A percentile compares a stretch with the other conserved stretches of the same genome.
Conservation (phyloP, 768 basidiomycete species). For the Macrolepiota fuliginosa region DNA sequence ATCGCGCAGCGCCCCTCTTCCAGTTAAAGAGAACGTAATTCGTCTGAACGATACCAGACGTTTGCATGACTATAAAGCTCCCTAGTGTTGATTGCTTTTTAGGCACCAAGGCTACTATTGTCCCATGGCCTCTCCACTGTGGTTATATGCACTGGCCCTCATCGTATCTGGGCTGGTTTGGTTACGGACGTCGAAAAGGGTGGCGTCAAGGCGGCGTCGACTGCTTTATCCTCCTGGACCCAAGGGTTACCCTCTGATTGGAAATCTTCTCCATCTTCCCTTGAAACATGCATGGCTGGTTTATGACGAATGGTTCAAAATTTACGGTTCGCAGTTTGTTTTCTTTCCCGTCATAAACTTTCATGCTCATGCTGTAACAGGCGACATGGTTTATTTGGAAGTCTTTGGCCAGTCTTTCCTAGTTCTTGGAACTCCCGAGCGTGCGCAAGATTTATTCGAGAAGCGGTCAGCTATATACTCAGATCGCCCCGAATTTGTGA, state of each 20-base stretch:
- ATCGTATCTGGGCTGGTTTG: not conserved
- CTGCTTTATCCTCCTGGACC: not conserved
- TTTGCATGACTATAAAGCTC: not conserved
- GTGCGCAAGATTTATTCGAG: too few relatives aligned
- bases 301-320: not conserved
- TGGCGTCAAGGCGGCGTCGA: not conserved
- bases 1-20: not conserved
- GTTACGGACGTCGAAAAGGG: not conserved
- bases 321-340: not conserved
- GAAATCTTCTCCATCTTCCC: not conserved
- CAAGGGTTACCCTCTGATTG: not conserved
- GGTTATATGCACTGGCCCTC: not conserved
- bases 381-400: slow-evolving; percentile 5
- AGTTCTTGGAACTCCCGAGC: too few relatives aligned
- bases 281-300: not conserved
- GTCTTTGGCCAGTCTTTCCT: not conserved
- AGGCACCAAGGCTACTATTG: not conserved
- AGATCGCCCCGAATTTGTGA: too few relatives aligned
- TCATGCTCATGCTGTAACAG: not conserved
- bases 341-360: too few relatives aligned
- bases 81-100: not conserved
- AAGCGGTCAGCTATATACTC: too few relatives aligned
- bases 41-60: not conserved
- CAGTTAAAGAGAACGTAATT: not conserved
- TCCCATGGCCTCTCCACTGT: not conserved